These are phyloP conservation scores for Venturia aucupariae DNA, from an alignment of 2,329 filamentous ascomycete species.

Conservation along the genomic window DNA sequence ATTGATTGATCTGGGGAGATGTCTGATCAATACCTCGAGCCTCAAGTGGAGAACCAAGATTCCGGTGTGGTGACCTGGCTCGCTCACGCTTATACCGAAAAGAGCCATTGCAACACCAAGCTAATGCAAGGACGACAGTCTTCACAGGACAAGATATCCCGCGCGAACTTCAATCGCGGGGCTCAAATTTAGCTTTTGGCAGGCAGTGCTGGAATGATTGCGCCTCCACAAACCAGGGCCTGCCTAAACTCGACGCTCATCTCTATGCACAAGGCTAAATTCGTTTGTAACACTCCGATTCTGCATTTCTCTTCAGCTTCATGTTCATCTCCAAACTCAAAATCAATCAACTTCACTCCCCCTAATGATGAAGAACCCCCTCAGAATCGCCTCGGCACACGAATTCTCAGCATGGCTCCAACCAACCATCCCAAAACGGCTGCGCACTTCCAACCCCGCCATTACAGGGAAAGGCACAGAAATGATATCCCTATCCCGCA, in stretches of 20 bases:
- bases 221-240: background rate
- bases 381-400: background rate
- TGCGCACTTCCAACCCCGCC: background rate
- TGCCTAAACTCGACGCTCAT: background rate
- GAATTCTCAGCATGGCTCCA: background rate
- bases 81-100: background rate
- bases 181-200: background rate
- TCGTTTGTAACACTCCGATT: background rate
- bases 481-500: background rate
- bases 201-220: background rate
- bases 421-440: background rate
- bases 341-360: background rate
- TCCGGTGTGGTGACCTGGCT: background rate
- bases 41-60: background rate
- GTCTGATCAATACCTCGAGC: background rate
- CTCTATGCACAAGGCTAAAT: background rate
- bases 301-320: background rate
- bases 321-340: background rate
- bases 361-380: background rate
- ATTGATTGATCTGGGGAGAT: background rate
- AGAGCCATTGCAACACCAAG: background rate
- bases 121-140: background rate
- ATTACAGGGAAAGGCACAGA: background rate
- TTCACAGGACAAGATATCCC: background rate
- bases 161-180: background rate